Percentiles rank a stretch among this genome's conserved stretches.
Conservation (phyloP, 2,329 filamentous ascomycete genomes). For the Epichloe festucae region DNA sequence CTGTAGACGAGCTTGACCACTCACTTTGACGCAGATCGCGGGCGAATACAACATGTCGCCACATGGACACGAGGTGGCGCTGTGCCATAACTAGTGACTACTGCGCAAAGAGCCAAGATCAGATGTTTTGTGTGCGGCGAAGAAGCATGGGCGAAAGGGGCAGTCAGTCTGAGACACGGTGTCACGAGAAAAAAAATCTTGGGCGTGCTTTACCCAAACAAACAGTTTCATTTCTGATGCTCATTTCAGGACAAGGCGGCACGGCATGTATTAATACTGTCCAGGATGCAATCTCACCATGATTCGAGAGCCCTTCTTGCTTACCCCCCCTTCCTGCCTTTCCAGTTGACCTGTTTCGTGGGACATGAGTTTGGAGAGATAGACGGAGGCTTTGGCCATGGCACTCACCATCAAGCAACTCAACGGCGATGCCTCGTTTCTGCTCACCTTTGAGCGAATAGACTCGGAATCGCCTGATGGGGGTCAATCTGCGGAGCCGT, state of each 20-base stretch:
- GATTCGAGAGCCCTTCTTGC: not conserved
- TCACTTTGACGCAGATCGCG: no score
- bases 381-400: slow-evolving; percentile 28
- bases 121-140: no score
- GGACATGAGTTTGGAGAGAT: not conserved
- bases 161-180: not conserved
- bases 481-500: slow-evolving; percentile 27
- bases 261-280: not conserved
- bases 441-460: slow-evolving; percentile 47
- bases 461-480: slow-evolving; percentile 11
- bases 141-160: not conserved
- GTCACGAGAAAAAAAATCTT: not conserved
- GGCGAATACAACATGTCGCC: no score
- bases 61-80: no score
- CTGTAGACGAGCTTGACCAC: no score
- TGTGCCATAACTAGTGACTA: no score
- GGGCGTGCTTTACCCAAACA: not conserved
- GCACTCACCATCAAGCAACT: slow-evolving; percentile 49
- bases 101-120: no score
- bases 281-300: not conserved
- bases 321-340: no score
- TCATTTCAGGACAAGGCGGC: not conserved
- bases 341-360: not conserved
- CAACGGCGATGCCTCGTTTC: slow-evolving; percentile 52
- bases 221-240: not conserved